A percentile compares a stretch with the other conserved stretches of the same genome.
phyloP scores from a whole-genome alignment of 495 filamentous ascomycete species.

The Podospora didyma region DNA sequence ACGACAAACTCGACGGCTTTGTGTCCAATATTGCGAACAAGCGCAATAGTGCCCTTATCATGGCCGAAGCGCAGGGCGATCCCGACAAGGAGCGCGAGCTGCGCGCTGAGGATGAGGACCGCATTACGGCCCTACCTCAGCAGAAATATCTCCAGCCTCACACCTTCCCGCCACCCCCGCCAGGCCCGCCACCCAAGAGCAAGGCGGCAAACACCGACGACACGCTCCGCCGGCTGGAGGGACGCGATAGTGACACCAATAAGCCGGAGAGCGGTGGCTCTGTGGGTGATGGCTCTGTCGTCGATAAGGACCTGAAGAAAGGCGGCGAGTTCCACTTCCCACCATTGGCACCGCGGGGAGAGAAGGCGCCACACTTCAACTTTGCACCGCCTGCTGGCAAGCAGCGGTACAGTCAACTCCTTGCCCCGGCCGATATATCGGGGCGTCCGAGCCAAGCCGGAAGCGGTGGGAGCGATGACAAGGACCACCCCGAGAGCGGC shows the following conservation, averaged over 20 bases:
- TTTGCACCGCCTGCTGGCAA: constrained; percentile 46
- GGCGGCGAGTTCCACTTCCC: constrained; percentile 53
- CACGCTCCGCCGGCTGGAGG: constrained; percentile 41
- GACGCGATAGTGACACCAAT: constrained; percentile 24
- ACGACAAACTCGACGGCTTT: constrained; percentile 80
- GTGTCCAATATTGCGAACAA: constrained; percentile 78
- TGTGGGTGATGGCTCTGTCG: constrained; percentile 6
- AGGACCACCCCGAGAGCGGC: constrained; percentile 11
- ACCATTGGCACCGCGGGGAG: constrained; percentile 36
- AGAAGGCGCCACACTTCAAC: constrained; percentile 46
- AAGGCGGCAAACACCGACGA: constrained; percentile 35
- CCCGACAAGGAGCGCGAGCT: constrained; percentile 72
- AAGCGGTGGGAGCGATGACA: constrained; percentile 17
- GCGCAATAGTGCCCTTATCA: constrained; percentile 74
- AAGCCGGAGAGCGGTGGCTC: constrained; percentile 10
- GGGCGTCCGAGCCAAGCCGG: constrained; percentile 24
- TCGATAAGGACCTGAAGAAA: constrained; percentile 26
- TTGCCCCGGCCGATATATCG: constrained; percentile 13
- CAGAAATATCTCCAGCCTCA: constrained; percentile 53
- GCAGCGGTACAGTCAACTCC: constrained; percentile 31
- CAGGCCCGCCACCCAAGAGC: constrained; percentile 39
- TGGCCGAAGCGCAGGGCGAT: constrained; percentile 77
- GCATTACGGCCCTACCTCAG: constrained; percentile 73
- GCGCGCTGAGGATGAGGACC: constrained; percentile 80
- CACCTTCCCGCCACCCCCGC: constrained; percentile 38